Percentiles rank a stretch among this genome's conserved stretches.
These are phyloP conservation scores for Lasiodiplodia citricola DNA, from an alignment of 2,329 filamentous ascomycete species.

Conservation along the genomic window DNA sequence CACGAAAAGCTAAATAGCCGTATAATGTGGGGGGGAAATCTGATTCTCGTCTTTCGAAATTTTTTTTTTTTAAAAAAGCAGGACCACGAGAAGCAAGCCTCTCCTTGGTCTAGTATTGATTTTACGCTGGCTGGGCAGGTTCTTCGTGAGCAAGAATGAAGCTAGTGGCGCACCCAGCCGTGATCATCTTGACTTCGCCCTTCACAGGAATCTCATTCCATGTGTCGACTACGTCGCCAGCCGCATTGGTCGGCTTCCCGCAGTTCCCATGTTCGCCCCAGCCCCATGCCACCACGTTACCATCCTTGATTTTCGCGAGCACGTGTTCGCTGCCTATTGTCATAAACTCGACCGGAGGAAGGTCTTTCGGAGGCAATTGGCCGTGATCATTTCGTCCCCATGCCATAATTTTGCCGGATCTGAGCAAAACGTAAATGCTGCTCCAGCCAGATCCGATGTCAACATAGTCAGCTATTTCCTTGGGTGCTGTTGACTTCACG, in stretches of 20 bases:
- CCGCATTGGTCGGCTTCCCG: slow-evolving; percentile 65
- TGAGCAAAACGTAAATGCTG: slow-evolving; percentile 72
- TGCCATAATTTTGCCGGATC: slow-evolving; percentile 65
- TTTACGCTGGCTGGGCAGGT: not conserved
- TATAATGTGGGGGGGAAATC: too few species aligned
- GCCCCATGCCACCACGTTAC: slow-evolving; percentile 82
- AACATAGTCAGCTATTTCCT: slow-evolving; percentile 62
- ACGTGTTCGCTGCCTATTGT: slow-evolving; percentile 89
- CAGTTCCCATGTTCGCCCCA: slow-evolving; percentile 99
- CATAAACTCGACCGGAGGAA: slow-evolving; percentile 67
- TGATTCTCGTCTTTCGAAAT: too few species aligned
- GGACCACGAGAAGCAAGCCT: not conserved
- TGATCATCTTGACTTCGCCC: slow-evolving; percentile 65
- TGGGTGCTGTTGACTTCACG: slow-evolving; percentile 64
- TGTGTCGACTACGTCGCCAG: slow-evolving; percentile 70
- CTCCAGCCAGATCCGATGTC: slow-evolving; percentile 83
- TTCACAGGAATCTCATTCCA: slow-evolving; percentile 69
- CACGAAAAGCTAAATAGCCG: too few species aligned
- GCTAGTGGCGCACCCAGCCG: slow-evolving; percentile 89
- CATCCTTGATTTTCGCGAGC: slow-evolving; percentile 70
- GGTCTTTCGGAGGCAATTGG: slow-evolving; percentile 69
- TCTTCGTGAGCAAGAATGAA: slow-evolving; percentile 61
- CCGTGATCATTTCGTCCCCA: slow-evolving; percentile 90
- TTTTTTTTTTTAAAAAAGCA: not conserved
- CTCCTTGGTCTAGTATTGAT: not conserved